phyloP scores from a whole-genome alignment of 2,329 filamentous ascomycete species.

The Fusarium siculi region DNA sequence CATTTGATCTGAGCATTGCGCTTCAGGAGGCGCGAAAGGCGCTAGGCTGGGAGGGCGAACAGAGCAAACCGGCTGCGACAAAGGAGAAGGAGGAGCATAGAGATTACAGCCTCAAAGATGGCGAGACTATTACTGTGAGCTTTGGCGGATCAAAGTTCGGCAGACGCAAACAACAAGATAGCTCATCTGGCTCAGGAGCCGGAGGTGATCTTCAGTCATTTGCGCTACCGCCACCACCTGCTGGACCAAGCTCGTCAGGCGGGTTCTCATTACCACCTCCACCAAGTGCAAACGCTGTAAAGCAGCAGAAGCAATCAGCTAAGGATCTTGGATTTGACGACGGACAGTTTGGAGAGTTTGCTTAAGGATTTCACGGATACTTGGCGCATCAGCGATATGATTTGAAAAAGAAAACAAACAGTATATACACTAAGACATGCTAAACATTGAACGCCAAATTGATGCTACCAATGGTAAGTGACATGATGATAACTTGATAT shows the following conservation, averaged over 20 bases:
- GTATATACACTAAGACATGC: slow-evolving; percentile 23
- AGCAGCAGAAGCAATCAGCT: slow-evolving; percentile 64
- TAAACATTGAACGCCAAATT: slow-evolving; percentile 8
- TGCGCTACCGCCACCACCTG: slow-evolving; percentile 78
- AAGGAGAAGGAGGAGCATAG: slow-evolving; percentile 53
- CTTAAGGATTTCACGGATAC: slow-evolving; percentile 47
- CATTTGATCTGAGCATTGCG: slow-evolving; percentile 85
- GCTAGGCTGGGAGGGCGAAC: slow-evolving; percentile 66
- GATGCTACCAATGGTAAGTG: slow-evolving; percentile 26
- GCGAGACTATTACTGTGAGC: slow-evolving; percentile 88
- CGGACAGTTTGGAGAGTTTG: slow-evolving; percentile 88
- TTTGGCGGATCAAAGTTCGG: slow-evolving; percentile 68
- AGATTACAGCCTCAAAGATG: slow-evolving; percentile 88
- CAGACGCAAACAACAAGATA: slow-evolving; percentile 56
- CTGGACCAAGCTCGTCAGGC: slow-evolving; percentile 51
- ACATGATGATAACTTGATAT: background rate
- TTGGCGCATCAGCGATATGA: slow-evolving; percentile 34
- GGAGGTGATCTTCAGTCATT: slow-evolving; percentile 64
- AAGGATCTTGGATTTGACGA: slow-evolving; percentile 85
- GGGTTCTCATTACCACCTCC: slow-evolving; percentile 72
- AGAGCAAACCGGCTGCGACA: slow-evolving; percentile 50
- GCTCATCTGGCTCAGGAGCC: slow-evolving; percentile 27
- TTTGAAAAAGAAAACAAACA: slow-evolving; percentile 15
- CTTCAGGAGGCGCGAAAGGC: slow-evolving; percentile 81
- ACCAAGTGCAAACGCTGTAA: slow-evolving; percentile 70